These are phyloP conservation scores for Nicotiana otophora DNA, from an alignment of 257 asterid genomes.

Conservation along the genomic window DNA sequence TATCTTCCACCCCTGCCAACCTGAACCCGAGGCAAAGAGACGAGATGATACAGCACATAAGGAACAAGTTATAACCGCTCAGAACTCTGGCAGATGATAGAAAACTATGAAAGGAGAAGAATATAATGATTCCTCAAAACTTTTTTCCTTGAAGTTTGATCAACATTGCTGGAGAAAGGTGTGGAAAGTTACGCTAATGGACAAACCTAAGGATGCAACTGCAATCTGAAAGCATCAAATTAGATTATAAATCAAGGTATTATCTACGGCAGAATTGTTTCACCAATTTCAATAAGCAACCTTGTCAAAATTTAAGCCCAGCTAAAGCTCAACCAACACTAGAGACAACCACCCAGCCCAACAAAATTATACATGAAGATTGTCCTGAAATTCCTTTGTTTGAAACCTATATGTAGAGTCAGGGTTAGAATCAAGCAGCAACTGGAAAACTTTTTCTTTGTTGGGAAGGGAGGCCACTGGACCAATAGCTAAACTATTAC, in stretches of 20 bases:
- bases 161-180: neutral
- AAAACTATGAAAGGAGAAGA: neutral
- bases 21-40: neutral
- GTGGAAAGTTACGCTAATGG: neutral
- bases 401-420: neutral
- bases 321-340: slow-evolving; percentile 7
- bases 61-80: neutral
- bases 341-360: neutral
- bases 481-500: neutral
- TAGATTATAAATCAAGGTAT: neutral
- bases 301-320: neutral
- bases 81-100: neutral
- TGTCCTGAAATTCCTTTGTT: neutral
- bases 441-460: neutral
- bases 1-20: no score
- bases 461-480: neutral
- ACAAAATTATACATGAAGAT: neutral
- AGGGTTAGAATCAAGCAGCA: neutral
- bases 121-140: neutral
- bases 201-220: neutral
- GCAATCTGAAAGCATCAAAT: neutral
- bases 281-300: neutral
- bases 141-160: neutral
- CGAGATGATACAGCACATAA: neutral
- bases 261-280: neutral